Evolutionary conservation across 2,329 filamentous ascomycete species (phyloP), one percentile per base, ranked within the genome.

Genomic region (Colletotrichum sp.): DNA sequence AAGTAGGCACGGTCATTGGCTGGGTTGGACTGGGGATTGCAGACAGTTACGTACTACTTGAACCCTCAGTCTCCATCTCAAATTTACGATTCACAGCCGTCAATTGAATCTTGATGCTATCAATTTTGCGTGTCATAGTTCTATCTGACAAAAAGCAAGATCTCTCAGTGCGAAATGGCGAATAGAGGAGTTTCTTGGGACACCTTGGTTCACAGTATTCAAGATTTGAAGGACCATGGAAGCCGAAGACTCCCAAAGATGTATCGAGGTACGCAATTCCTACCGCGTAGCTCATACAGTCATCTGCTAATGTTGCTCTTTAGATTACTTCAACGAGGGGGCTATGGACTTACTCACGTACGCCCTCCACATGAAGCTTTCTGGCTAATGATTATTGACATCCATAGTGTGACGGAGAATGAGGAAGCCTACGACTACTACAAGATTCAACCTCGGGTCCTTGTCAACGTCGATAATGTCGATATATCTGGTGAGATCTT

Each of bases 271-370:
- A 21, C 6, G 11, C 18, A 21, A n/a, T n/a, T 21, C 43, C 43
- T 21, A n/a, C 21, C n/a, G 43, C 13, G n/a, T 21, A n/a, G 43
- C 6, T 21, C 21, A 51, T 51, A n/a, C 43, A 51, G n/a, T 51
- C 43, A 51, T 51, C n/a, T 21, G 43, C n/a, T 51, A 51, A 51
- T 11, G 13, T 51, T 13, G 12, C 2, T 51, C 13, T 7, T 21
- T 12, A 51, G 89, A 90, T 63, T 91, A 90, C 80, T 90, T 87
- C 79, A 90, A 91, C 77, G 88, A 87, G 74, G 89, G 89, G 8
- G 87, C 88, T 6, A 90, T 90, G 81, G 88, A 89, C 74, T 81
- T 89, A 29, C 81, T 87, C 67, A 90, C 88, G 82, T 84, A 38
- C 24, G 65, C 68, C 11, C 34, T 31, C 16, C 55, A 58, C 11